Conservation (phyloP, 2,329 filamentous ascomycete genomes). For the Grosmannia serpens region DNA sequence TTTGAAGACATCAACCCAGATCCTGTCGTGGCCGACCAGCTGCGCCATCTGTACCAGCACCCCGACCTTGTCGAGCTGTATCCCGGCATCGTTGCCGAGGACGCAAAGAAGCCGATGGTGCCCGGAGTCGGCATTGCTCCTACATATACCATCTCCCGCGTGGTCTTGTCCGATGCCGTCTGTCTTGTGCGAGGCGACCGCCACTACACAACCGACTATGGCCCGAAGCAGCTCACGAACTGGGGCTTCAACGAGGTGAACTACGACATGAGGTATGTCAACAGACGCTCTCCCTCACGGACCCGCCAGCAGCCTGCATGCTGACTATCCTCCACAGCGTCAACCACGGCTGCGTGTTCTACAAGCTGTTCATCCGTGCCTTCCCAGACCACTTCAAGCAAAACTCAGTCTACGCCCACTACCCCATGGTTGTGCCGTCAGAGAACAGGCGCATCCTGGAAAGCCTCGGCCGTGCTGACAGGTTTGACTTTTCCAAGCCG, state of each 20-base stretch:
- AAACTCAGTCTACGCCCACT: slow-evolving; percentile 74
- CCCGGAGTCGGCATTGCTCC: slow-evolving; percentile 66
- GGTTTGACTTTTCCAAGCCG: slow-evolving; percentile 61
- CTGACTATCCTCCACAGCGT: slow-evolving; percentile 22
- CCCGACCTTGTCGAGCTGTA: slow-evolving; percentile 74
- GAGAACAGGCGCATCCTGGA: slow-evolving; percentile 64
- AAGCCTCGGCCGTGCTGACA: slow-evolving; percentile 51
- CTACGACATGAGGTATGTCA: slow-evolving; percentile 46
- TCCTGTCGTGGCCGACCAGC: slow-evolving; percentile 52
- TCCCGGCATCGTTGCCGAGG: slow-evolving; percentile 65
- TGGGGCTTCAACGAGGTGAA: slow-evolving; percentile 72
- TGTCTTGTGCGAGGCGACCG: slow-evolving; percentile 68
- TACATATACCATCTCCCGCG: slow-evolving; percentile 65
- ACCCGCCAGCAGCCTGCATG: neutral
- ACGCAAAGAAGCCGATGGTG: slow-evolving; percentile 61
- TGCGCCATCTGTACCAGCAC: slow-evolving; percentile 61
- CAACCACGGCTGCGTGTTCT: slow-evolving; percentile 74
- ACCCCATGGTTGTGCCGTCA: slow-evolving; percentile 56
- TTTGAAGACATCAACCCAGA: slow-evolving; percentile 82
- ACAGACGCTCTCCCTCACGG: too few species aligned
- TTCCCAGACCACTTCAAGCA: slow-evolving; percentile 70
- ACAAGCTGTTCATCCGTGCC: slow-evolving; percentile 69
- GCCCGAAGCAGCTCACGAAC: slow-evolving; percentile 63
- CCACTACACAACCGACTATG: slow-evolving; percentile 70
- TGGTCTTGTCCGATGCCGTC: slow-evolving; percentile 67